Evolutionary conservation across 1,139 yeast genomes (phyloP), one percentile per base, ranked within the genome.

Genomic region (Arxiozyma telluris): DNA sequence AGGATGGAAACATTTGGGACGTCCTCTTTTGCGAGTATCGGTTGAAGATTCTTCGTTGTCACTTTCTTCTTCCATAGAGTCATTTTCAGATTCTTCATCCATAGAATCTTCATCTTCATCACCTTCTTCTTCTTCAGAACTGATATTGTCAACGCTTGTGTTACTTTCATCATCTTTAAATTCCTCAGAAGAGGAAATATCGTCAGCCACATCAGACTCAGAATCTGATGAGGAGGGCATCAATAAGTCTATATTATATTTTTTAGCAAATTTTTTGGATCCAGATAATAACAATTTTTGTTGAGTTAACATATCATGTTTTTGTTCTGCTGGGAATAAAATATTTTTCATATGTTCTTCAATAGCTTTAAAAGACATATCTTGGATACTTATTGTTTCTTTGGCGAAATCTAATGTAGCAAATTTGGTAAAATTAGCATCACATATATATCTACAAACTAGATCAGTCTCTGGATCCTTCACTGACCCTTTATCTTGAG

Each of bases 261-360:
- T 21, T 9, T 15, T 43, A 8, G 17, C 34, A 4, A 22, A 4
- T 43, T 25, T 44, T 25, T 44, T 44, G 12, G 47, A 20, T 23
- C 39, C 30, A 7, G 39, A 12, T 34, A 15, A 2, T 34, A 15
- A 12, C 6, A 15, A 12, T 34, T 34, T 34, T 6, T 34, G 39
- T 34, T 34, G 3, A 12, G 17, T 34, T 34, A 15, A 34, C 17
- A 15, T 34, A 34, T 34, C 39, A 12, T 25, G 30, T 22, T 45
- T 39, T 18, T 18, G 18, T 30, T 46, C 43, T 21, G 42, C 38
- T 15, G 63, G 59, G 8, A 51, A 57, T 20, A 65, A 58, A 9
- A 63, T 44, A 30, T 53, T 54, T 50, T 62, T 64, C 20, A 66
- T 44, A 51, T 59, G 63, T 25, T 55, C 58, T 47, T 61, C 59